Conservation (phyloP, 495 filamentous ascomycete species). For the Penicillium fimorum region DNA sequence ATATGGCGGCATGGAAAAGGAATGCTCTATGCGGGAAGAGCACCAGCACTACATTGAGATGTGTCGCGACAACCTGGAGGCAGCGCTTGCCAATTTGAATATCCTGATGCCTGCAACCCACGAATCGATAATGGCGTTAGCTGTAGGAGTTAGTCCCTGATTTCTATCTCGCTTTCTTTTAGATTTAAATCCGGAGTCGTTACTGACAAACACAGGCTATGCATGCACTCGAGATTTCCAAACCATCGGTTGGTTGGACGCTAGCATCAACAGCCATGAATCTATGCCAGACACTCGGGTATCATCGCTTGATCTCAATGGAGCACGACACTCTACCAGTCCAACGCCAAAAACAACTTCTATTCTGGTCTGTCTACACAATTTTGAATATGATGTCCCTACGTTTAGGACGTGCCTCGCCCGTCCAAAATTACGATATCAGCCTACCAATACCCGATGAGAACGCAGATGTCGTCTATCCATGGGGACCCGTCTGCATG, state of each 20-base stretch:
- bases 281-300: conserved; percentile 63
- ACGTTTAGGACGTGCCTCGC: conserved; percentile 60
- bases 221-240: conserved; percentile 62
- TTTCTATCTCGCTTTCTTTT: neutral
- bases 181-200: neutral
- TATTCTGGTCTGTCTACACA: conserved; percentile 66
- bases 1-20: conserved; percentile 34
- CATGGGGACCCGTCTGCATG: conserved; percentile 30
- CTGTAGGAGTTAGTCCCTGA: conserved; percentile 50
- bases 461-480: conserved; percentile 19
- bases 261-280: conserved; percentile 56
- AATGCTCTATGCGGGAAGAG: conserved; percentile 25
- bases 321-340: conserved; percentile 40
- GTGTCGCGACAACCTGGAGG: conserved; percentile 59
- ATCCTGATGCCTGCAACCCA: conserved; percentile 56
- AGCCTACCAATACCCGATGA: conserved; percentile 44
- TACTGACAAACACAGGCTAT: conserved; percentile 32
- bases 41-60: conserved; percentile 41
- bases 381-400: conserved; percentile 60
- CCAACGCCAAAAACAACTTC: conserved; percentile 33
- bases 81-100: conserved; percentile 54
- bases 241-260: conserved; percentile 62
- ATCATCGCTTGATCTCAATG: conserved; percentile 56
- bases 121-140: conserved; percentile 59
- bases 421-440: conserved; percentile 65